Evolutionary conservation across 495 filamentous ascomycete species (phyloP).

Genomic region (Penicillium bovifimosum): DNA sequence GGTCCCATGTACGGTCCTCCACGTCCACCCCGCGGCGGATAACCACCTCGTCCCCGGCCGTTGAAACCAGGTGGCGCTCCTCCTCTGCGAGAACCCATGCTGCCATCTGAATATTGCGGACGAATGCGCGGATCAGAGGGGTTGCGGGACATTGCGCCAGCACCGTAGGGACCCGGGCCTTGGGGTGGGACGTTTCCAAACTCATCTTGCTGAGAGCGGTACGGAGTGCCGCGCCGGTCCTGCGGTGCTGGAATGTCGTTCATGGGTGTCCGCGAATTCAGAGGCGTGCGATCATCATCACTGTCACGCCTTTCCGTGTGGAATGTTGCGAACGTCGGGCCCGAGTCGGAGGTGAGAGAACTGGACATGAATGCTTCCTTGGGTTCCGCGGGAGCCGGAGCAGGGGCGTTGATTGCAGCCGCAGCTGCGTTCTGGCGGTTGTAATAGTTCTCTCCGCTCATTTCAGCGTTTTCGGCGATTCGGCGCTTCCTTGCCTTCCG

Average conservation of each 20-base stretch:
- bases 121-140: constrained; percentile 48
- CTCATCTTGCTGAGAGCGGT: constrained; percentile 54
- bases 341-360: constrained; percentile 49
- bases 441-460: constrained; percentile 92
- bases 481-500: constrained; percentile 86
- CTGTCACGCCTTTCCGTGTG: constrained; percentile 59
- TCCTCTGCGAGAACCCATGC: constrained; percentile 50
- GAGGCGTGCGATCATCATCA: constrained; percentile 74
- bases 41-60: constrained; percentile 50
- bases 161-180: constrained; percentile 29
- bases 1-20: constrained; percentile 46
- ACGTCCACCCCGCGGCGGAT: constrained; percentile 52
- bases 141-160: constrained; percentile 36
- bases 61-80: constrained; percentile 46
- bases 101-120: constrained; percentile 56
- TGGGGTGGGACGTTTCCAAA: constrained; percentile 58
- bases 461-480: constrained; percentile 88
- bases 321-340: constrained; percentile 72
- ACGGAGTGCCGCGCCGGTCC: constrained; percentile 25
- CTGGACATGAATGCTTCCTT: constrained; percentile 50
- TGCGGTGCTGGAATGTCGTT: constrained; percentile 24
- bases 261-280: constrained; percentile 58
- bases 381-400: constrained; percentile 40
- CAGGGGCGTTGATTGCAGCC: constrained; percentile 31
- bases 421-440: constrained; percentile 58